Base-by-base conservation (phyloP, 1,139 yeast genomes). In the Pichia sorboxylosa region DNA sequence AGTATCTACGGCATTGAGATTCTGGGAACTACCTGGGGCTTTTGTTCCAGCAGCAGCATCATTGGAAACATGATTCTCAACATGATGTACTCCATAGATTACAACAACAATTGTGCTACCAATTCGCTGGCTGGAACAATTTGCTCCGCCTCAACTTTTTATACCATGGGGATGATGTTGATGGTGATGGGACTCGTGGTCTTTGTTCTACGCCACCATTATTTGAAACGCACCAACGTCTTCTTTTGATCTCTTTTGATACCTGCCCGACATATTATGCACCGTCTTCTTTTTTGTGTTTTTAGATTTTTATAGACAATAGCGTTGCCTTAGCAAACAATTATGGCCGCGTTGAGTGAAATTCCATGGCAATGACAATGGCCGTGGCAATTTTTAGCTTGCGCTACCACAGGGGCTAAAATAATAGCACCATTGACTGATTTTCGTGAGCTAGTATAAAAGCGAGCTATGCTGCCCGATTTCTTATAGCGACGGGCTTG, bases 11-110 rank as follows among this genome's bases (percentile, higher is more conserved):
- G 57, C 9, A 41, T 52, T 15, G 57, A 52, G 14, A 44, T 52
- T 15, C 32, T 52, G 22, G 57, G 57, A 6, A 50, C 56, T 11
- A 51, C 57, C 4, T 52, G 56, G 53, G 57, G 57, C 2, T 27
- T 50, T 8, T 52, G 52, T 31, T 43, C 52, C 6, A 41, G 46
- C 13, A 45, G 51, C 8, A 48, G 55, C 14, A 44, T 50, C 17
- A 22, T 52, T 28, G 56, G 55, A 3, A 48, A 45, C 26, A 35
- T 51, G 32, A 32, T 48, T 24, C 32, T 48, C n/a, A 52, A 50
- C 32, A 33, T 49, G 22, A 38, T 47, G 25, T 52, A 49, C 36
- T 47, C 51, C 9, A 17, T 35, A 7, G 57, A 52, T 36, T 52
- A 41, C 27, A 35, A 44, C 9, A 23, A 34, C 7, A 42, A 51